Percentiles rank a stretch among this genome's conserved stretches.
These are phyloP conservation scores for Paracamarosporium sp. DNA, from an alignment of 2,329 filamentous ascomycete species.

Conservation along the genomic window DNA sequence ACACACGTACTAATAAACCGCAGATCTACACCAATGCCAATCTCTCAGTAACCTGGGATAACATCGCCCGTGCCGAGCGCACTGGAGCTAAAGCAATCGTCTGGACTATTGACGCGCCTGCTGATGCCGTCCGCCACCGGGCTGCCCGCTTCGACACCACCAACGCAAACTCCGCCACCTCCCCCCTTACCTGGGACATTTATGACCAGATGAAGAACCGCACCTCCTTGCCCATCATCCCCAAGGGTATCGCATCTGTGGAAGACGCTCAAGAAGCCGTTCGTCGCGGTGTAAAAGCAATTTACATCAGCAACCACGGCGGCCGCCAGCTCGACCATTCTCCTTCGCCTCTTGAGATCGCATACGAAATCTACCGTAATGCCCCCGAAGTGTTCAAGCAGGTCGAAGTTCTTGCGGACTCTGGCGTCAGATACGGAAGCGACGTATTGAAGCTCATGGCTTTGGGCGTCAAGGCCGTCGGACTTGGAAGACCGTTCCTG, in stretches of 20 bases:
- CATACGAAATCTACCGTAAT: conserved; percentile 71
- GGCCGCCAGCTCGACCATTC: conserved; percentile 48
- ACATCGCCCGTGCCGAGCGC: conserved; percentile 29
- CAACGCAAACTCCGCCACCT: conserved; percentile 21
- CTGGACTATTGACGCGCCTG: conserved; percentile 41
- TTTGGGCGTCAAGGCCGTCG: conserved; percentile 41
- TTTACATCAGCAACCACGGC: conserved; percentile 45
- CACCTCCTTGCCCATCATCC: conserved; percentile 39
- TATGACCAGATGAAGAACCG: conserved; percentile 35
- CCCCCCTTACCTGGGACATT: conserved; percentile 17
- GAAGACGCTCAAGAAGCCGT: conserved; percentile 41
- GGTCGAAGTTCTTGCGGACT: conserved; percentile 41
- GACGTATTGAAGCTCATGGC: conserved; percentile 41
- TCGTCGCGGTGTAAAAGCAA: conserved; percentile 35
- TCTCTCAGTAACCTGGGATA: conserved; percentile 27
- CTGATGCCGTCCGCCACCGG: conserved; percentile 34
- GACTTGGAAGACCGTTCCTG: conserved; percentile 56
- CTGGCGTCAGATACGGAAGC: conserved; percentile 37
- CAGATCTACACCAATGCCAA: conserved; percentile 36
- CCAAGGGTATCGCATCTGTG: conserved; percentile 41
- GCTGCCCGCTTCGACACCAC: conserved; percentile 26
- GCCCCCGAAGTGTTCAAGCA: conserved; percentile 39
- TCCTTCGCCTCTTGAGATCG: conserved; percentile 73
- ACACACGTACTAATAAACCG: not conserved
- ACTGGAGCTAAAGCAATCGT: conserved; percentile 40